Percentiles rank a stretch among this genome's conserved stretches.
Evolutionary conservation across 306 rosid species (phyloP).

Genomic region (Rosa persica): DNA sequence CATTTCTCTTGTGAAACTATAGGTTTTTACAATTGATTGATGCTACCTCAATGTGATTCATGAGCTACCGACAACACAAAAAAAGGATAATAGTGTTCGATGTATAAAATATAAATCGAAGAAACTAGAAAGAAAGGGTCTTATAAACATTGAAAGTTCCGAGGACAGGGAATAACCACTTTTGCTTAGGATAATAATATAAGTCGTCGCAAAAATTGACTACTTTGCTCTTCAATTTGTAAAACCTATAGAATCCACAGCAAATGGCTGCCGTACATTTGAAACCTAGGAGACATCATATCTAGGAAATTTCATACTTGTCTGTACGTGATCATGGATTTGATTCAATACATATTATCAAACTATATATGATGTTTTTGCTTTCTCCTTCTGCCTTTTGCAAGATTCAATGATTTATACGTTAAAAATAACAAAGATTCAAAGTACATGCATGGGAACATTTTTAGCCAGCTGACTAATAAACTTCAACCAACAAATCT

Average conservation of each 20-base stretch:
- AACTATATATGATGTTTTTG: not conserved
- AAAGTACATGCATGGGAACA: not conserved
- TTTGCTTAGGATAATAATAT: not conserved
- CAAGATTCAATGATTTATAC: not conserved
- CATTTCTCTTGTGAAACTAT: too few relatives aligned
- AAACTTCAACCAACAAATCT: slow-evolving; percentile 2
- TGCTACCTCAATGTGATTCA: not conserved
- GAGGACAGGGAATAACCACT: slow-evolving; percentile 22
- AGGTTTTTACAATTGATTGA: too few relatives aligned
- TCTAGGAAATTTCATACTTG: slow-evolving; percentile 29
- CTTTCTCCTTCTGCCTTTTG: slow-evolving; percentile 5
- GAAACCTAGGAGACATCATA: slow-evolving; percentile 37
- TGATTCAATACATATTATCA: not conserved
- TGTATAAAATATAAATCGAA: not conserved
- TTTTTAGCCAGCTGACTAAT: not conserved
- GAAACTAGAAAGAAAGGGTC: not conserved
- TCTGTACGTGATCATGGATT: slow-evolving; percentile 4
- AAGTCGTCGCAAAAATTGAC: slow-evolving; percentile 36
- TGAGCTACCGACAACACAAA: slow-evolving; percentile 10
- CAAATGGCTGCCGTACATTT: not conserved
- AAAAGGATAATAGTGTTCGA: not conserved
- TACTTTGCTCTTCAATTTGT: not conserved
- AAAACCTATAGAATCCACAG: not conserved
- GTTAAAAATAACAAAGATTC: slow-evolving; percentile 1
- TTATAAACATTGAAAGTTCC: not conserved